These are phyloP conservation scores for Aspergillus uvarum DNA, from an alignment of 2,329 filamentous ascomycete species.

Conservation along the genomic window DNA sequence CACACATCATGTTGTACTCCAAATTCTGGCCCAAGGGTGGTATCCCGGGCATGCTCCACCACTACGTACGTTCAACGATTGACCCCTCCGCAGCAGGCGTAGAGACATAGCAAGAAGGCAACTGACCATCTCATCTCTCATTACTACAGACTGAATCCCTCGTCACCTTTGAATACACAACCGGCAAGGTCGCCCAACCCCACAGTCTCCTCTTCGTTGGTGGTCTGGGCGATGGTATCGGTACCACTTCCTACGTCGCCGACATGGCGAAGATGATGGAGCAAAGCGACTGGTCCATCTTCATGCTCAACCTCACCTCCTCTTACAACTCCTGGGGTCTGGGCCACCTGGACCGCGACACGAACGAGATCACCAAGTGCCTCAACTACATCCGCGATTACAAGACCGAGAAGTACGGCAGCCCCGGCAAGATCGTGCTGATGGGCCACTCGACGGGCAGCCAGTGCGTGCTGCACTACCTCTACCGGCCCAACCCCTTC, in stretches of 20 bases:
- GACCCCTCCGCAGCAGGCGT: background rate
- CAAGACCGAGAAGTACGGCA: constrained; percentile 26
- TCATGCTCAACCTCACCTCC: constrained; percentile 51
- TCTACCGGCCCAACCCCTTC: constrained; percentile 48
- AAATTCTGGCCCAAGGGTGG: constrained; percentile 40
- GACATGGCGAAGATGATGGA: constrained; percentile 49
- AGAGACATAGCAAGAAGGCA: background rate
- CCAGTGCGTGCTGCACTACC: constrained; percentile 67
- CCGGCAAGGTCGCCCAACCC: constrained; percentile 29
- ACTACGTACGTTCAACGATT: constrained; percentile 31
- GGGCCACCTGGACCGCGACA: constrained; percentile 52
- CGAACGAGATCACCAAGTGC: constrained; percentile 51
- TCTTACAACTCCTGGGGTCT: constrained; percentile 57
- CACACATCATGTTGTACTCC: constrained; percentile 28
- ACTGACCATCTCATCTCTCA: constrained; percentile 8
- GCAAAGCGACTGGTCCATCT: constrained; percentile 51
- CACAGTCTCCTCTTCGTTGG: constrained; percentile 58
- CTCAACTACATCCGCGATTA: constrained; percentile 50
- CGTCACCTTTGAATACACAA: constrained; percentile 41
- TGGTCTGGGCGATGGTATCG: constrained; percentile 57
- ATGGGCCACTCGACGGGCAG: constrained; percentile 68
- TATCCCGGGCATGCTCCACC: constrained; percentile 37
- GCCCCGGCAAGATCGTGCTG: constrained; percentile 55
- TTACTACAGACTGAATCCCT: constrained; percentile 30
- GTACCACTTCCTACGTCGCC: constrained; percentile 53